Evolutionary conservation across 75 land plant genomes (phyloP).

Genomic region (Pinus taeda): DNA sequence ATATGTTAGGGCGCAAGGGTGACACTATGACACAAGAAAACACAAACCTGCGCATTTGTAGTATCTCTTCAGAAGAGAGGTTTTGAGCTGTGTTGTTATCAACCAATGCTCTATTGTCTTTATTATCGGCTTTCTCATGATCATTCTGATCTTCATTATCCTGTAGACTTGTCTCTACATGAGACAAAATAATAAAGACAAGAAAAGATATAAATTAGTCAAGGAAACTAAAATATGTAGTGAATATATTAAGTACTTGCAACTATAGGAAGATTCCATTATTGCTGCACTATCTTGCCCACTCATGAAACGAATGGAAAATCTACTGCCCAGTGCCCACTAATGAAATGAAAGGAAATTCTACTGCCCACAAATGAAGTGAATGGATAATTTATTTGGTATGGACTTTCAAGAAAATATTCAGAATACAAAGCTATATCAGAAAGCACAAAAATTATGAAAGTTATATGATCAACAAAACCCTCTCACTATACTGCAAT

Average conservation of each 20-base stretch:
- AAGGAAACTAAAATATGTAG: not conserved
- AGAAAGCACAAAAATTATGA: not conserved
- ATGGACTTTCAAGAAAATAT: no score
- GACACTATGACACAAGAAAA: conserved; percentile 1
- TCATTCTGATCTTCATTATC: conserved; percentile 19
- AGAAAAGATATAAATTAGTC: conserved; percentile 3
- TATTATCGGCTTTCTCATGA: conserved; percentile 21
- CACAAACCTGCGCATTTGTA: conserved; percentile 71
- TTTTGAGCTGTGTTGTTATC: conserved; percentile 92
- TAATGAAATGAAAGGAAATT: no score
- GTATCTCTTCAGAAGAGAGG: conserved; percentile 85
- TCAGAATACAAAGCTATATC: not conserved
- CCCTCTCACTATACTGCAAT: not conserved
- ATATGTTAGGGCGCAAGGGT: not conserved
- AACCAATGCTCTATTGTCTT: conserved; percentile 72
- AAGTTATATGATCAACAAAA: not conserved
- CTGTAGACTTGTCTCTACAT: conserved; percentile 13
- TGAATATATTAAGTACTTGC: not conserved
- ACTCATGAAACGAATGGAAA: not conserved
- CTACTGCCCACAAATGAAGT: not conserved
- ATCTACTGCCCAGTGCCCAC: not conserved
- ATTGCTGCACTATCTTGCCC: not conserved
- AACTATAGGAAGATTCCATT: not conserved
- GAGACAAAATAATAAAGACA: not conserved
- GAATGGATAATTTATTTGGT: no score